Percentiles rank a stretch among this genome's conserved stretches.
Conservation (phyloP, 495 filamentous ascomycete genomes). For the Amniculicola lignicola region DNA sequence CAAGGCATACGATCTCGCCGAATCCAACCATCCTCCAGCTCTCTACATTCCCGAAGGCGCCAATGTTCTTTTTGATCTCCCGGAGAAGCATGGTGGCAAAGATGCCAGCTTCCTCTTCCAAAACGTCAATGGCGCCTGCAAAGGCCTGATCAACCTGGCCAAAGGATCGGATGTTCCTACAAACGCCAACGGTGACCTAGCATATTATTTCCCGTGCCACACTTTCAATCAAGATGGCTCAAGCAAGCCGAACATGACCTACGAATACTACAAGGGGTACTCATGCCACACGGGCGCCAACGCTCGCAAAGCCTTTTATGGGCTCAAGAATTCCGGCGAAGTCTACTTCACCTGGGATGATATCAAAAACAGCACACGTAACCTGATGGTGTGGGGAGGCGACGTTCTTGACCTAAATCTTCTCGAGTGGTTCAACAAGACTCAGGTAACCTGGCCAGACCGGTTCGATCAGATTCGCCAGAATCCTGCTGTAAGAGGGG, state of each 20-base stretch:
- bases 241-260: slow-evolving; percentile 66
- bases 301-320: slow-evolving; percentile 73
- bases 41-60: slow-evolving; percentile 63
- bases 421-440: slow-evolving; percentile 82
- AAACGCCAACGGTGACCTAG: slow-evolving; percentile 68
- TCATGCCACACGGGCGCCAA: slow-evolving; percentile 75
- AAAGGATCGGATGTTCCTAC: slow-evolving; percentile 74
- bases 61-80: slow-evolving; percentile 85
- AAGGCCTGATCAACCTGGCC: slow-evolving; percentile 74
- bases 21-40: slow-evolving; percentile 74
- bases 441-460: slow-evolving; percentile 73
- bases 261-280: slow-evolving; percentile 76
- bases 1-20: slow-evolving; percentile 72
- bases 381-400: slow-evolving; percentile 88
- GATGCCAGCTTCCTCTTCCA: slow-evolving; percentile 98
- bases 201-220: slow-evolving; percentile 95
- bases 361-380: slow-evolving; percentile 80
- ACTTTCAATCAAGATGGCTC: slow-evolving; percentile 94
- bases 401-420: slow-evolving; percentile 92
- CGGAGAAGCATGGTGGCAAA: slow-evolving; percentile 72
- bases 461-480: slow-evolving; percentile 75
- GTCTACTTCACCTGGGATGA: slow-evolving; percentile 98
- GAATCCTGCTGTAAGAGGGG: slow-evolving; percentile 75
- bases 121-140: slow-evolving; percentile 97
- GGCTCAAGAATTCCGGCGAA: slow-evolving; percentile 56